Conservation (phyloP, 2,329 filamentous ascomycete species). For the Hypoxylon sp. region DNA sequence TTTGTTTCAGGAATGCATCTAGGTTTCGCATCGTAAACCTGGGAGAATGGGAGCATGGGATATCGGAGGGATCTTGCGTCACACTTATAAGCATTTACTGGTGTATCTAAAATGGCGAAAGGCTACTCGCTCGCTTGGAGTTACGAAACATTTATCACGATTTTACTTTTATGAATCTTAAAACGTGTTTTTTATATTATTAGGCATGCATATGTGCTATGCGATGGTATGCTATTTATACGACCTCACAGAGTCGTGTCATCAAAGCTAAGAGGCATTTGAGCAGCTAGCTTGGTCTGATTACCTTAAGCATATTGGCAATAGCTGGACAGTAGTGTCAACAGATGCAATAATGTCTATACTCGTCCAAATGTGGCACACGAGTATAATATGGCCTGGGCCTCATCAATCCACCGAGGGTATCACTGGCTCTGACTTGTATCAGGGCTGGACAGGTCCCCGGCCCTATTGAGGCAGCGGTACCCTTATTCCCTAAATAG, state of each 20-base stretch:
- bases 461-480: not conserved
- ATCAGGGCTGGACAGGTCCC: not conserved
- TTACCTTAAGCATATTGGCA: too few species aligned
- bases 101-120: slow-evolving; percentile 24
- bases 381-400: too few species aligned
- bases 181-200: not conserved
- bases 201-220: not conserved
- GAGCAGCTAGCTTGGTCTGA: too few species aligned
- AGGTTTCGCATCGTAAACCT: not conserved
- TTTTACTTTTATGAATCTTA: not conserved
- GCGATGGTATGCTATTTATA: slow-evolving; percentile 1
- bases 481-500: not conserved
- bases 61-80: not conserved
- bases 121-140: slow-evolving; percentile 18
- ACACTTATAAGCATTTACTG: slow-evolving; percentile 10
- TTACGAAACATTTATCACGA: not conserved
- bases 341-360: too few species aligned
- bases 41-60: not conserved
- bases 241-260: too few species aligned
- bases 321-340: too few species aligned
- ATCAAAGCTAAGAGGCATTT: too few species aligned
- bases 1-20: slow-evolving; percentile 1
- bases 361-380: too few species aligned
- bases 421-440: too few species aligned
- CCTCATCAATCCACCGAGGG: too few species aligned